Evolutionary conservation across 2,329 filamentous ascomycete genomes (phyloP), one percentile per base, ranked within the genome.

Genomic region (Keithomyces neogunnii): DNA sequence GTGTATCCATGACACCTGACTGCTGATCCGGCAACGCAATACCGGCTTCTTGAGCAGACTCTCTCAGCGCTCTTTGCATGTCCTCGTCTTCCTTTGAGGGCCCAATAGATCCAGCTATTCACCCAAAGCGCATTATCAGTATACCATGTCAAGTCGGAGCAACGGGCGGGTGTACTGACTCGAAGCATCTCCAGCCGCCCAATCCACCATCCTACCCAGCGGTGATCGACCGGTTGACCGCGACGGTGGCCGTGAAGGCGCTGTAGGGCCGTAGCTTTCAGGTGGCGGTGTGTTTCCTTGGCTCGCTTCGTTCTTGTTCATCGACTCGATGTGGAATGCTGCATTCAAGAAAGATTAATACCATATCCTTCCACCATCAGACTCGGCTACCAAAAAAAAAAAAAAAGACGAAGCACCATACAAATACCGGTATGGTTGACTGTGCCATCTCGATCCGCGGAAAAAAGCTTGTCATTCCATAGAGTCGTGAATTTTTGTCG

Each of bases 191-290:
- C 66, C 64, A 30, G 69, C 65, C 51, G 69, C 69, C 68, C 75
- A 74, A 49, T 80, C 74, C 56, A 73, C 66, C 55, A 78, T 66
- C 57, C 68, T 76, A 62, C 74, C 71, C 53, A 82, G 62, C 7
- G 81, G 80, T 35, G 81, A 84, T 59, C 72, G 73, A 56, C 75
- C 75, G 53, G 77, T 78, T 44, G 76, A 71, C 63, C 81, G 70
- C 28, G 82, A 85, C 1, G 82, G 82, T n/a, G 82, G 82, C 51
- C 81, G 73, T 19, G 82, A 83, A 0, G 79, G 78, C 4, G 77
- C 75, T 31, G 68, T 69, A 7, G 66, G 65, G 36, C 67, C 68
- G 52, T 73, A 73, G 45, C 66, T 63, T 38, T 70, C 69, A 10
- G 63, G 61, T 2, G 67, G 66, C 35, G 73, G 69, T 5, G 73